Conservation (phyloP, 345 rosid genomes). For the Nephelium lappaceum region DNA sequence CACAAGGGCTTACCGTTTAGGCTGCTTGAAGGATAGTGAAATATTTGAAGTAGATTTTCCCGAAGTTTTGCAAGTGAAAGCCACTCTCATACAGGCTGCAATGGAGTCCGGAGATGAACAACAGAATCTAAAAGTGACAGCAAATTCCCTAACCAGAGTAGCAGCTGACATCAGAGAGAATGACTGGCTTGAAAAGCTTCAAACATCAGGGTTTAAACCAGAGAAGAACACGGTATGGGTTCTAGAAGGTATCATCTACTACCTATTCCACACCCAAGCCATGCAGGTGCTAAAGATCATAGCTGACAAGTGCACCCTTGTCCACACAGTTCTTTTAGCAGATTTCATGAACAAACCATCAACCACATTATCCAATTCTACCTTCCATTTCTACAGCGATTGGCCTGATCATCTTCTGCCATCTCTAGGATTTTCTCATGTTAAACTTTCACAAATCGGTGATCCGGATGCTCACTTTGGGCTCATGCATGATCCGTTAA, state of each 20-base stretch:
- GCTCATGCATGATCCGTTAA: slow-evolving; percentile 65
- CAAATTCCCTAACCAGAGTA: slow-evolving; percentile 77
- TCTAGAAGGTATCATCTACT: slow-evolving; percentile 91
- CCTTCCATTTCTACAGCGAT: slow-evolving; percentile 84
- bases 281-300: slow-evolving; percentile 85
- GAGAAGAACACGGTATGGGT: slow-evolving; percentile 86
- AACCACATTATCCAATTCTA: slow-evolving; percentile 64
- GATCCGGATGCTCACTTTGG: slow-evolving; percentile 94
- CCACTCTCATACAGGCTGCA: slow-evolving; percentile 67
- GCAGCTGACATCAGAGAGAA: slow-evolving; percentile 72
- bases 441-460: slow-evolving; percentile 87
- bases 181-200: slow-evolving; percentile 78
- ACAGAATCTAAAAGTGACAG: slow-evolving; percentile 46
- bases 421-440: slow-evolving; percentile 82
- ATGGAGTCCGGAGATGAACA: slow-evolving; percentile 42
- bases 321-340: slow-evolving; percentile 78
- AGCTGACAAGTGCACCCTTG: slow-evolving; percentile 63
- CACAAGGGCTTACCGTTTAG: slow-evolving; percentile 79
- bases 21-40: slow-evolving; percentile 66
- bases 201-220: slow-evolving; percentile 65
- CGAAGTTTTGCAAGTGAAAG: slow-evolving; percentile 69
- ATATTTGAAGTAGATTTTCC: slow-evolving; percentile 89
- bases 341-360: slow-evolving; percentile 96
- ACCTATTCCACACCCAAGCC: slow-evolving; percentile 77
- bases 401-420: slow-evolving; percentile 95